Conservation (phyloP, 2,329 filamentous ascomycete genomes). For the Samsoniella hepiali region DNA sequence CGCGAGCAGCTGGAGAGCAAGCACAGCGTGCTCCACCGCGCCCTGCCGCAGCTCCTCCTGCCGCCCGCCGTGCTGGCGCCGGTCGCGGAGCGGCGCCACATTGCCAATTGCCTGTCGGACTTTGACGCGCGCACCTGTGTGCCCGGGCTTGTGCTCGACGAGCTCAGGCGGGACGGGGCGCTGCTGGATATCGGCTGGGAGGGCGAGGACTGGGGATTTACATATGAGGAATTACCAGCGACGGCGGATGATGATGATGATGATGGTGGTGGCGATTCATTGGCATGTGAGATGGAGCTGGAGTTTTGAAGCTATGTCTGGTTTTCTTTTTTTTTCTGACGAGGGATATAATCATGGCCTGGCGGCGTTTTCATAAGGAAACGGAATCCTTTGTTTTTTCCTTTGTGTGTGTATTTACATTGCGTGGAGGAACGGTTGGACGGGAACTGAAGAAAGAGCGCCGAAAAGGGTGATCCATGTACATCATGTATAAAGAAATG, state of each 20-base stretch:
- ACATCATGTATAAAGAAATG: too few species aligned
- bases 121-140: slow-evolving; percentile 27
- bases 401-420: not conserved
- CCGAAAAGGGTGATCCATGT: too few species aligned
- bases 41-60: not conserved
- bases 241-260: not conserved
- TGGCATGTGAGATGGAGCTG: not conserved
- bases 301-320: not conserved
- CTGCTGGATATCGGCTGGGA: slow-evolving; percentile 28
- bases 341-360: not conserved
- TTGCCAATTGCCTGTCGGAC: slow-evolving; percentile 29
- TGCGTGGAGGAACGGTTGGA: not conserved
- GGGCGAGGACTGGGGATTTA: slow-evolving; percentile 34
- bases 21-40: slow-evolving; percentile 27
- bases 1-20: slow-evolving; percentile 42
- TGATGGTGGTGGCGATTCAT: not conserved
- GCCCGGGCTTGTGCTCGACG: not conserved
- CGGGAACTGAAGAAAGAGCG: not conserved
- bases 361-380: not conserved
- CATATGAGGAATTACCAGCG: slow-evolving; percentile 30
- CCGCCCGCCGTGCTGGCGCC: not conserved
- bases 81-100: slow-evolving; percentile 23
- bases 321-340: not conserved
- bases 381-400: not conserved
- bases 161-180: slow-evolving; percentile 26